Percentiles rank a stretch among this genome's conserved stretches.
Conservation (phyloP, 2,329 filamentous ascomycete species). For the Fusarium goolgardi region DNA sequence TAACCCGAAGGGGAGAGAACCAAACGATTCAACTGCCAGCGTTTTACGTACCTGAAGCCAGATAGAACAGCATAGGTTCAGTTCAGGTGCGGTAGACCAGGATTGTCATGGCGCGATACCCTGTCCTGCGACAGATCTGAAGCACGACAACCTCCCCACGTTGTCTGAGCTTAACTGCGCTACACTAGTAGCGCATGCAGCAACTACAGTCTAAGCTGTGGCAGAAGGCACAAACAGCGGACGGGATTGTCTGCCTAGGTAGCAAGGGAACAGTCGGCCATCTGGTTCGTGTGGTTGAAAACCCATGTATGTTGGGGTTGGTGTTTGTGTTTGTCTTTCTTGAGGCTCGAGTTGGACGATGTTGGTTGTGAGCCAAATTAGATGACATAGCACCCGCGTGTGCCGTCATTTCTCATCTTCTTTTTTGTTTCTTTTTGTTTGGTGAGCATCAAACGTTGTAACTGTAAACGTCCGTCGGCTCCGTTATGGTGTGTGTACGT, state of each 20-base stretch:
- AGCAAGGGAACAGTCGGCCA: too few relatives aligned
- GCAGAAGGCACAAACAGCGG: constrained; percentile 8
- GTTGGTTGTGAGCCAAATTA: constrained; percentile 13
- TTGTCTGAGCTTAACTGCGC: constrained; percentile 37
- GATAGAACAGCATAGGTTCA: constrained; percentile 34
- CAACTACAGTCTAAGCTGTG: constrained; percentile 1
- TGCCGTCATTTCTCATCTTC: background rate
- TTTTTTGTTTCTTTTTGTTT: constrained; percentile 10
- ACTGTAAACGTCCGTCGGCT: background rate
- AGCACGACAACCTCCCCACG: constrained; percentile 52
- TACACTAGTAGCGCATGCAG: constrained; percentile 16
- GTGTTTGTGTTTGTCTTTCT: constrained; percentile 17
- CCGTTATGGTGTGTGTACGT: background rate
- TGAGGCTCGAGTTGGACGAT: constrained; percentile 16
- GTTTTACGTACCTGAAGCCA: constrained; percentile 43
- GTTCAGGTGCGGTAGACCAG: constrained; percentile 34
- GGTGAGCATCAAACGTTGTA: background rate
- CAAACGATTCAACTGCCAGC: constrained; percentile 37
- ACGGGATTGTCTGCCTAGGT: background rate
- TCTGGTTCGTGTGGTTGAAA: constrained; percentile 18
- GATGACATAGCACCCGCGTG: constrained; percentile 5
- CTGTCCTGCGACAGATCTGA: constrained; percentile 62
- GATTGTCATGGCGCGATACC: constrained; percentile 45
- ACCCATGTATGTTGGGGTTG: background rate
- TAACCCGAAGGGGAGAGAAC: constrained; percentile 28